Base-by-base conservation (phyloP, 306 rosid species). In the Ziziphus jujuba region DNA sequence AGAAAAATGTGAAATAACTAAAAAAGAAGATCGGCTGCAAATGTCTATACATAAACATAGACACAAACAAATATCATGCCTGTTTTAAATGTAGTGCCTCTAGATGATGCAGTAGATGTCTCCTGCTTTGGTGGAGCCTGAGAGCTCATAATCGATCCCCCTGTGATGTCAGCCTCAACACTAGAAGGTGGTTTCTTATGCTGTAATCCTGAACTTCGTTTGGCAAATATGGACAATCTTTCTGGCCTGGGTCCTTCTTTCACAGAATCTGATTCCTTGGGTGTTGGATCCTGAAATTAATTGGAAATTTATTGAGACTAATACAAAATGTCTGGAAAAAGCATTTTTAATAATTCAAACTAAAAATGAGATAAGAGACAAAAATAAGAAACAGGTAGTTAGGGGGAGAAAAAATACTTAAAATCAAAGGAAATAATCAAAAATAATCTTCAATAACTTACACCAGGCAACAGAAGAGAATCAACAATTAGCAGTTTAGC, bases 81-180 rank as follows among this genome's bases (percentile, higher is more conserved):
- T 66, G 75, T 72, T 81, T 85, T 93, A 66, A 90, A 72, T 66
- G 83, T 65, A 69, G 72, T 63, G 75, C 86, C 86, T 75, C 87
- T 90, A 60, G 95, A 93, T 4, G 97, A 88, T 49, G 91, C 92
- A 17, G 92, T 88, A 57, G 95, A 86, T 66, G 87, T 76, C 84
- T 93, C 99, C 75, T 86, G 99, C 80, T 88, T 93, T 65, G 84
- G 85, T 75, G 74, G 78, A 70, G 85, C 87, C 62, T 82, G 97
- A 11, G 91, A 90, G 78, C 84, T 82, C 64, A 89, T 50, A 7
- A 90, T 68, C 50, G 99, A 86, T 78, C 96, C 89, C 59, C 96
- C 97, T 11, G 87, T 59, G 69, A 90, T 90, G 61, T 93, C 92
- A 66, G 95, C 99, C 80, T 90, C 90, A 52, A 90, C 99, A 69